These are phyloP conservation scores for Xylariaceae sp. DNA, from an alignment of 2,329 filamentous ascomycete species.

Conservation along the genomic window DNA sequence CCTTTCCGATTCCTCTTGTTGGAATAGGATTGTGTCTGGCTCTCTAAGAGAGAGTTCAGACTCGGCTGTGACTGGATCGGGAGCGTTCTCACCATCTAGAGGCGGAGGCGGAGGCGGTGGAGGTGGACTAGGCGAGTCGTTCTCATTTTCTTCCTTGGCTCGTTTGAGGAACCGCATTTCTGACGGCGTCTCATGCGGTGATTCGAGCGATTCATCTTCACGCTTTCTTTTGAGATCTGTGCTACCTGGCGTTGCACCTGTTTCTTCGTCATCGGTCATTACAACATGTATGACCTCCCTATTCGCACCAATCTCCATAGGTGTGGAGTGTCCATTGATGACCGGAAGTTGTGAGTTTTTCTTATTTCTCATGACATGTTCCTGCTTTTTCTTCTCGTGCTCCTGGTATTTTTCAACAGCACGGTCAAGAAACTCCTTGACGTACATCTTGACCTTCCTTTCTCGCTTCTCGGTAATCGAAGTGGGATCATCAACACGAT, in stretches of 20 bases:
- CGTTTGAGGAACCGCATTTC: constrained; percentile 56
- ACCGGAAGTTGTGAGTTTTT: constrained; percentile 28
- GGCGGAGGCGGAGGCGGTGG: constrained; percentile 50
- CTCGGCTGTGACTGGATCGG: constrained; percentile 37
- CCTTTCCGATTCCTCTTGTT: constrained; percentile 52
- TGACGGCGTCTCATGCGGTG: constrained; percentile 45
- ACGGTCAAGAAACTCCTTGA: constrained; percentile 81
- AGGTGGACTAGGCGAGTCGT: constrained; percentile 34
- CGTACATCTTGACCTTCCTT: constrained; percentile 77
- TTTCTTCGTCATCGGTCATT: constrained; percentile 43
- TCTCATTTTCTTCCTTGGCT: constrained; percentile 47
- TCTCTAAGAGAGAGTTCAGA: constrained; percentile 45
- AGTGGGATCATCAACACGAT: constrained; percentile 77
- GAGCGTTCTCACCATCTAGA: constrained; percentile 37
- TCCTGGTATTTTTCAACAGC: constrained; percentile 71
- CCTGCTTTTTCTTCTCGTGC: constrained; percentile 61
- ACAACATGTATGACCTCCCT: constrained; percentile 34
- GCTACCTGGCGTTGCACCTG: constrained; percentile 43
- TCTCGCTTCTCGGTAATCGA: constrained; percentile 70
- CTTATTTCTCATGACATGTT: constrained; percentile 32
- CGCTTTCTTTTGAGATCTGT: constrained; percentile 64
- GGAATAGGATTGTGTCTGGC: constrained; percentile 48
- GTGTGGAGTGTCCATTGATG: constrained; percentile 20
- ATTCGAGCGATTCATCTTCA: constrained; percentile 40
- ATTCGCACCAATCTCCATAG: constrained; percentile 23